These are phyloP conservation scores for Aspergillus uvarum DNA, from an alignment of 2,329 filamentous ascomycete genomes.

Conservation along the genomic window DNA sequence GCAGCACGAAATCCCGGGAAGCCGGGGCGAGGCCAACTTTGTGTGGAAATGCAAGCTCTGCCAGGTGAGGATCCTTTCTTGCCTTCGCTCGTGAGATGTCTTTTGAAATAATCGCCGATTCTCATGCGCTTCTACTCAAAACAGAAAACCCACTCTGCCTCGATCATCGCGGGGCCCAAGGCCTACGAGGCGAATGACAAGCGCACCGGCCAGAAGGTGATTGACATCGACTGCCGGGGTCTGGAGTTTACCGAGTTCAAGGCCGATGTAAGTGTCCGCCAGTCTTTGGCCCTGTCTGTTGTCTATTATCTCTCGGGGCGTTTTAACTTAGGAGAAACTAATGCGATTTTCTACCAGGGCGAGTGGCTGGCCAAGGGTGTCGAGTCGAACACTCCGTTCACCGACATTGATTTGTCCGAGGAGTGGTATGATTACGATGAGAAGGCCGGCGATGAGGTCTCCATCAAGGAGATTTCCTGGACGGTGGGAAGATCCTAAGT, in stretches of 20 bases:
- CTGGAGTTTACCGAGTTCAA: conserved; percentile 90
- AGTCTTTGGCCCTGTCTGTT: neutral
- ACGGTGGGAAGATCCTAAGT: conserved; percentile 73
- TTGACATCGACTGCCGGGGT: conserved; percentile 91
- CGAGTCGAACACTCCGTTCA: conserved; percentile 80
- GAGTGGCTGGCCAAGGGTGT: conserved; percentile 83
- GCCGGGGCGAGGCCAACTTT: conserved; percentile 94
- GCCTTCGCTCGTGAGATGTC: too few relatives aligned
- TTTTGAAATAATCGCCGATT: too few relatives aligned
- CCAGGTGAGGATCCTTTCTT: conserved; percentile 61
- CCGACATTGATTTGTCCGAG: conserved; percentile 75
- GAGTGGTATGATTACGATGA: conserved; percentile 99
- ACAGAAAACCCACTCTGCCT: conserved; percentile 63
- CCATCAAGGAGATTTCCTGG: conserved; percentile 87
- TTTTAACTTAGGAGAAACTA: neutral
- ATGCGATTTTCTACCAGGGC: conserved; percentile 56
- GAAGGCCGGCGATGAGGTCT: conserved; percentile 87
- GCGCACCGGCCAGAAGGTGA: conserved; percentile 72
- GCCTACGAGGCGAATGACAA: conserved; percentile 57
- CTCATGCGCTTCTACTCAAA: too few relatives aligned
- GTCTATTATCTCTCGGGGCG: neutral
- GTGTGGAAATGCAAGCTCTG: conserved; percentile 99
- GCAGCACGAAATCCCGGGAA: conserved; percentile 84
- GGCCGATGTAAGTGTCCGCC: conserved; percentile 65
- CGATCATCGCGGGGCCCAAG: conserved; percentile 71